A percentile compares a stretch with the other conserved stretches of the same genome.
Conservation (phyloP, 306 rosid species). For the Ziziphus jujuba region DNA sequence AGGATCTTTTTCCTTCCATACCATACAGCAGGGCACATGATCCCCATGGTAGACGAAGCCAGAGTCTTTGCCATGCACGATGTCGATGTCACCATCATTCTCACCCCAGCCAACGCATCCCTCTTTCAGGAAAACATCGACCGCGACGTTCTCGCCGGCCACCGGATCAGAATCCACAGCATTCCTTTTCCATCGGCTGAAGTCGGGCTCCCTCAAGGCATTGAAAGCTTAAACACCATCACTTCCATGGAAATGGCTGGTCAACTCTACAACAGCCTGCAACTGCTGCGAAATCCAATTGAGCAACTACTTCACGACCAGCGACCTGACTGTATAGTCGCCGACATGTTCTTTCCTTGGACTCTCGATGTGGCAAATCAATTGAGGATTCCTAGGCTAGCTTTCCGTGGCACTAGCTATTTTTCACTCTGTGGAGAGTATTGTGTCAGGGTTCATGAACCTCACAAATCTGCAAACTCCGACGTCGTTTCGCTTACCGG, state of each 20-base stretch:
- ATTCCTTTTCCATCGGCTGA: conserved; percentile 1
- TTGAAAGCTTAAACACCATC: background rate
- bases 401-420: conserved; percentile 1
- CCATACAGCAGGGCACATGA: background rate
- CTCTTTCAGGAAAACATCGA: background rate
- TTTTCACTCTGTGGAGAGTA: background rate
- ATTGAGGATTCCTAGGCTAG: conserved; percentile 4
- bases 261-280: background rate
- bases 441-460: background rate
- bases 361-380: conserved; percentile 8
- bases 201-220: conserved; percentile 8
- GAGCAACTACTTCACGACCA: background rate
- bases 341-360: conserved; percentile 17
- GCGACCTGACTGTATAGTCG: conserved; percentile 1
- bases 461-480: background rate
- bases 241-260: background rate
- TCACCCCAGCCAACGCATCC: background rate
- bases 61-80: background rate
- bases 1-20: background rate
- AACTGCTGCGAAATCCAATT: background rate
- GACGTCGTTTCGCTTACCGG: background rate
- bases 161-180: background rate
- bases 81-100: background rate
- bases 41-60: conserved; percentile 6
- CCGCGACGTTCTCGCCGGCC: background rate